These are phyloP conservation scores for Botrytis squamosa DNA, from an alignment of 2,329 filamentous ascomycete genomes.

Conservation along the genomic window DNA sequence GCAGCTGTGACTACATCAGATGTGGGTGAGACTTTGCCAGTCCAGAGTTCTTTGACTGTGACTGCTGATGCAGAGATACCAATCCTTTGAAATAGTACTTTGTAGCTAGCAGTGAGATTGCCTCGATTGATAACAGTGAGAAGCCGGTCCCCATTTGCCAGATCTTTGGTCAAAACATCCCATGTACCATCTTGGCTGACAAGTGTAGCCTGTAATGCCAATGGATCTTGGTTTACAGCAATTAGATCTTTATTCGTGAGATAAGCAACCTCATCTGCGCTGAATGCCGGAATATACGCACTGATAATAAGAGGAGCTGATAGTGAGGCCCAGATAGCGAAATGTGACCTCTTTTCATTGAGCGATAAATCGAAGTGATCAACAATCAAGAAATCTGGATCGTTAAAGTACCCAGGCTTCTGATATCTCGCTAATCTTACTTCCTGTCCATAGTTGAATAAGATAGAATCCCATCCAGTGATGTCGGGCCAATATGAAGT, in stretches of 20 bases:
- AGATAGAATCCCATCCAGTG: slow-evolving; percentile 47
- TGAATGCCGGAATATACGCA: slow-evolving; percentile 40
- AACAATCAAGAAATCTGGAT: slow-evolving; percentile 36
- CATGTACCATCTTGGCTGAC: slow-evolving; percentile 46
- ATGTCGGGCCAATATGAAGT: slow-evolving; percentile 34
- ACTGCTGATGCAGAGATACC: slow-evolving; percentile 32
- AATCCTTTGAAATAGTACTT: slow-evolving; percentile 36
- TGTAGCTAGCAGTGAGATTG: slow-evolving; percentile 38
- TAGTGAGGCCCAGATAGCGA: slow-evolving; percentile 35
- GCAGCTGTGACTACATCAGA: slow-evolving; percentile 39
- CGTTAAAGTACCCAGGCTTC: slow-evolving; percentile 42
- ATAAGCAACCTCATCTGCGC: slow-evolving; percentile 40
- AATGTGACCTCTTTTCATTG: slow-evolving; percentile 35
- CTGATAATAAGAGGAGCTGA: slow-evolving; percentile 37
- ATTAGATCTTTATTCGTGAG: slow-evolving; percentile 41
- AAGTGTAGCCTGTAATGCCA: slow-evolving; percentile 43
- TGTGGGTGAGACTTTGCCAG: slow-evolving; percentile 42
- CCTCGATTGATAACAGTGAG: slow-evolving; percentile 49
- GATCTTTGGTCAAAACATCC: slow-evolving; percentile 48
- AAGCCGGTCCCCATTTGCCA: slow-evolving; percentile 48
- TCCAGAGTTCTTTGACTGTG: slow-evolving; percentile 46
- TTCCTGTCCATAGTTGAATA: slow-evolving; percentile 47
- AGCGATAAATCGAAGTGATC: slow-evolving; percentile 34
- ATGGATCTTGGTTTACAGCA: slow-evolving; percentile 34
- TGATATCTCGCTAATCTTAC: slow-evolving; percentile 36